Evolutionary conservation across 2,329 filamentous ascomycete species (phyloP).

Genomic region (Neofusicoccum sp.): DNA sequence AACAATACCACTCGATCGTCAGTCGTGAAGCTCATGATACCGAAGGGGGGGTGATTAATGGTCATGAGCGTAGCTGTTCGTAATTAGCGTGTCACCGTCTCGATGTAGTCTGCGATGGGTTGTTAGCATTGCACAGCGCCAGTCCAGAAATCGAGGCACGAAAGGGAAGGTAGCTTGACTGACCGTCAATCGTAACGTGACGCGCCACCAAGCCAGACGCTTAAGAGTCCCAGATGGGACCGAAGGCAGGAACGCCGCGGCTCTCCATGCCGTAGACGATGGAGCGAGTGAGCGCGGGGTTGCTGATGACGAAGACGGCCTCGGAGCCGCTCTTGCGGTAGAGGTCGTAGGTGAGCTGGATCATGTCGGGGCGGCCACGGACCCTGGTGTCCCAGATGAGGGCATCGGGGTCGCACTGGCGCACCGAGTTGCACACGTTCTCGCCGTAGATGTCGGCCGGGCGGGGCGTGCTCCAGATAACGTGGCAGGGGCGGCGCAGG

Average conservation of each 20-base stretch:
- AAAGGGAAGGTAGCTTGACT: not conserved
- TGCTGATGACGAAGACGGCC: conserved; percentile 74
- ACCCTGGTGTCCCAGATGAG: conserved; percentile 68
- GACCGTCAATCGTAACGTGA: not conserved
- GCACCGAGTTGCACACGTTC: conserved; percentile 59
- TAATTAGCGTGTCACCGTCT: too few species aligned
- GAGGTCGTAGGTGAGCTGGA: conserved; percentile 58
- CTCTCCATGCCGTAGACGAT: conserved; percentile 70
- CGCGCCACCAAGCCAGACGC: not conserved
- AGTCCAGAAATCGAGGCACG: too few species aligned
- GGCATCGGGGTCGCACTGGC: conserved; percentile 61
- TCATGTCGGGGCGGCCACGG: conserved; percentile 63
- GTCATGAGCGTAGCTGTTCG: too few species aligned
- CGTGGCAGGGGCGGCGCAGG: conserved; percentile 49
- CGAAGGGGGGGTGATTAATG: too few species aligned
- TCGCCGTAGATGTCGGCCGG: conserved; percentile 66
- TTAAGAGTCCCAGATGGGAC: conserved; percentile 73
- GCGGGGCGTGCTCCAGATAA: conserved; percentile 69
- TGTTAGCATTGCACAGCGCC: too few species aligned
- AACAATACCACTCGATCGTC: too few species aligned
- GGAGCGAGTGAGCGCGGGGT: conserved; percentile 67
- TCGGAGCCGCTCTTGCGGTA: conserved; percentile 55
- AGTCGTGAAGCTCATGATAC: too few species aligned
- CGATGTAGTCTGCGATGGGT: too few species aligned
- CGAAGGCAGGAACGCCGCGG: conserved; percentile 67